These are phyloP conservation scores for Wickerhamiella infanticola DNA, from an alignment of 1,139 yeast species.

Conservation along the genomic window DNA sequence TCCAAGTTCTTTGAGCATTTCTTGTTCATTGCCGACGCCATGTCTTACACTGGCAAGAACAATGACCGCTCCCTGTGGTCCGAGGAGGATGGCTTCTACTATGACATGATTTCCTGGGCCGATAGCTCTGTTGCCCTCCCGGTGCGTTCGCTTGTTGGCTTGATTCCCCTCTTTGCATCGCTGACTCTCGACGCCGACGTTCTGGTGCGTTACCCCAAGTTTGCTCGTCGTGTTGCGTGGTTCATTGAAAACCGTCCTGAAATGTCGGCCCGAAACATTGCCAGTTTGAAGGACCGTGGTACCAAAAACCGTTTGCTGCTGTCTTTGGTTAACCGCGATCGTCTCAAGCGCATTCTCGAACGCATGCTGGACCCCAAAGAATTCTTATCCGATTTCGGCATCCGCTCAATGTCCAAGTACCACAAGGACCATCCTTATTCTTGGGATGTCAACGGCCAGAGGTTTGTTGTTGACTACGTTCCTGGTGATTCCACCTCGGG, in stretches of 20 bases:
- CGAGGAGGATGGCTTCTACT: conserved; percentile 76
- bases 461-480: conserved; percentile 60
- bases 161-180: conserved; percentile 85
- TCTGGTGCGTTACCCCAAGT: conserved; percentile 64
- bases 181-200: conserved; percentile 81
- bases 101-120: conserved; percentile 85
- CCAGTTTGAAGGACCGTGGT: conserved; percentile 76
- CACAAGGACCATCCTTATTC: conserved; percentile 79
- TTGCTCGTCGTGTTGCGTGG: conserved; percentile 79
- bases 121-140: conserved; percentile 62
- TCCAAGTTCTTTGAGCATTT: conserved; percentile 93
- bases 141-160: conserved; percentile 80
- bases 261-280: conserved; percentile 76
- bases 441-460: conserved; percentile 72
- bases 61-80: conserved; percentile 54
- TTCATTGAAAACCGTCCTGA: conserved; percentile 56
- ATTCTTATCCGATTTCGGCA: conserved; percentile 75
- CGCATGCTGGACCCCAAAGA: conserved; percentile 82
- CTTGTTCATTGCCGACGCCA: conserved; percentile 83
- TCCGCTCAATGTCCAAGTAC: conserved; percentile 75
- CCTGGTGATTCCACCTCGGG: conserved; percentile 94
- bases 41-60: conserved; percentile 50
- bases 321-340: conserved; percentile 69
- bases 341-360: conserved; percentile 59
- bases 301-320: conserved; percentile 71